Evolutionary conservation across 257 asterid genomes (phyloP), one percentile per base, ranked within the genome.

Genomic region (Mentha longifolia): DNA sequence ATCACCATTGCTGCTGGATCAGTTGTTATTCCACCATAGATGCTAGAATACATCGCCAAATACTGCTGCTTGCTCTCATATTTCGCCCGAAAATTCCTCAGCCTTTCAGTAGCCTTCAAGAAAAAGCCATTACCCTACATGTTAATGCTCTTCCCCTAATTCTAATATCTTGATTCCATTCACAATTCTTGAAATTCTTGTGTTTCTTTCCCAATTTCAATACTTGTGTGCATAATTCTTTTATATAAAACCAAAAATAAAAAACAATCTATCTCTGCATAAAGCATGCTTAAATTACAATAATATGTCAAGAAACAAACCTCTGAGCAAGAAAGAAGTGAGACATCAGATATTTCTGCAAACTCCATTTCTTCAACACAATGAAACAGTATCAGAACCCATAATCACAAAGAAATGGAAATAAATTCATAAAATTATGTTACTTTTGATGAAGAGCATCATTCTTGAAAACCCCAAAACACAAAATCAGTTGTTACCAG

Each of bases 1-100:
- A 94, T 83, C 67, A 94, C 84, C 99, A 94, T 94, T 20, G 95
- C 92, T 30, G 89, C 79, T 71, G 92, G 89, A 82, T 94, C 97
- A 2, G 89, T 86, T 25, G 95, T 89, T 74, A 94, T 91, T 68
- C 97, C 99, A 55, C 93, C 96, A 71, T 76, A 87, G 72, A 89
- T 73, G 80, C 95, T 94, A 0, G 99, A 94, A 74, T 86, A 94
- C 96, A 94, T 89, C 19, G 99, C 97, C 77, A 86, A 45, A 78
- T 86, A 94, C 64, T 76, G 80, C 68, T 89, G 92, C 78, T 88
- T 86, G 81, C 95, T 78, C 74, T 76, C 79, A 46, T 82, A 79
- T 43, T 72, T 73, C 58, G 79, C 86, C 70, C 81, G 85, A 69
- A 73, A 71, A 30, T 39, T 16, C 79, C 92, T 81, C 73, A 88